Conservation (phyloP, 2,329 filamentous ascomycete species). For the Aspergillus proliferans region DNA sequence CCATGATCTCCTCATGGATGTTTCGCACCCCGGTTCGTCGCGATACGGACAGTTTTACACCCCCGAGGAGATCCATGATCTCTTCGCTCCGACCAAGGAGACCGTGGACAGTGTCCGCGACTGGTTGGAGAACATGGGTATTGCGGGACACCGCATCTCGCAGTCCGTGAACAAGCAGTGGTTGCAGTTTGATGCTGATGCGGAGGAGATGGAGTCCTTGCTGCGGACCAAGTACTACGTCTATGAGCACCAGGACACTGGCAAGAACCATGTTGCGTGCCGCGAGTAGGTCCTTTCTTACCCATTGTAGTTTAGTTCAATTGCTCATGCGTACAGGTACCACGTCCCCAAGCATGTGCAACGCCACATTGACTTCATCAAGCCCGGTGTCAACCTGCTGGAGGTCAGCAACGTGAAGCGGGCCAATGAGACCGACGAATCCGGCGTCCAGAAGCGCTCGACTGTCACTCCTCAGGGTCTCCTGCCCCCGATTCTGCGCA, state of each 20-base stretch:
- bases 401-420: slow-evolving; percentile 18
- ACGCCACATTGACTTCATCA: slow-evolving; percentile 52
- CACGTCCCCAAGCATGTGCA: slow-evolving; percentile 45
- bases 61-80: slow-evolving; percentile 37
- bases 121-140: slow-evolving; percentile 52
- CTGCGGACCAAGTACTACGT: slow-evolving; percentile 50
- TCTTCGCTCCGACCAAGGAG: slow-evolving; percentile 39
- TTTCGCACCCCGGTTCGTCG: slow-evolving; percentile 39
- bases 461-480: slow-evolving; percentile 15
- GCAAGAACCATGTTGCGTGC: slow-evolving; percentile 24
- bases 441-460: slow-evolving; percentile 11
- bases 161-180: slow-evolving; percentile 49
- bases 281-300: slow-evolving; percentile 31
- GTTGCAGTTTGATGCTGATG: slow-evolving; percentile 51
- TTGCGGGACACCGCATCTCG: slow-evolving; percentile 42
- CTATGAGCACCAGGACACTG: slow-evolving; percentile 37
- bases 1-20: slow-evolving; percentile 40
- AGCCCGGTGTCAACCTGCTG: slow-evolving; percentile 37
- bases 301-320: background rate
- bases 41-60: slow-evolving; percentile 41
- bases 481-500: slow-evolving; percentile 19
- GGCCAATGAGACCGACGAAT: slow-evolving; percentile 10
- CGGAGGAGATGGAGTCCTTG: slow-evolving; percentile 48
- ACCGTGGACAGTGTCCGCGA: slow-evolving; percentile 46
- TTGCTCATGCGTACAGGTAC: slow-evolving; percentile 27